Conservation (phyloP, 805 yeast species). For the Metschnikowia anglica region DNA sequence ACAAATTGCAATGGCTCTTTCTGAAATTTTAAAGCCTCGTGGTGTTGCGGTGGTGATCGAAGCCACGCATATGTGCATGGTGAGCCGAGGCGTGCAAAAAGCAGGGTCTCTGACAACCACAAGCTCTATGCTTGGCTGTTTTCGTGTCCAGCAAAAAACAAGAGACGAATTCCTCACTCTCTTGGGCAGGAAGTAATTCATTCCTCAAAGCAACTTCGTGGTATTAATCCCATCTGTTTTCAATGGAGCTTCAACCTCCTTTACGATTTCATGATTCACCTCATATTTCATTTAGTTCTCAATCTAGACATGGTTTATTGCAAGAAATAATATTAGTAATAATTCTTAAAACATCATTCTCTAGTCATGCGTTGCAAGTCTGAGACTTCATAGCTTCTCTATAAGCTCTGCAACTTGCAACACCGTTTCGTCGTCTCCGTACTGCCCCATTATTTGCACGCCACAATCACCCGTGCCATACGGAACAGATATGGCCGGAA, state of each 20-base stretch:
- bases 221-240: background rate
- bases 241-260: slow-evolving; percentile 18
- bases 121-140: slow-evolving; percentile 96
- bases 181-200: slow-evolving; percentile 49
- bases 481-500: slow-evolving; percentile 85
- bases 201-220: background rate
- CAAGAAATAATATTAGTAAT: slow-evolving; percentile 1
- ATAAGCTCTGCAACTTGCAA: slow-evolving; percentile 37
- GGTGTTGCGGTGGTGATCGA: slow-evolving; percentile 99
- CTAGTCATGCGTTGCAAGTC: background rate
- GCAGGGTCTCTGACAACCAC: slow-evolving; percentile 92
- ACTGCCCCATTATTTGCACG: slow-evolving; percentile 82
- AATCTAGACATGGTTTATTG: slow-evolving; percentile 6
- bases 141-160: slow-evolving; percentile 90
- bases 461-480: slow-evolving; percentile 45
- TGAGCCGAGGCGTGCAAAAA: slow-evolving; percentile 94
- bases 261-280: slow-evolving; percentile 21
- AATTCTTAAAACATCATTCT: background rate
- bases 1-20: slow-evolving; percentile 94
- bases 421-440: slow-evolving; percentile 71
- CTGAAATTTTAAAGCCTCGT: slow-evolving; percentile 86
- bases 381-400: slow-evolving; percentile 1
- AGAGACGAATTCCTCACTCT: slow-evolving; percentile 92
- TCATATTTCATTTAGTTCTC: slow-evolving; percentile 18
- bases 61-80: slow-evolving; percentile 99